A percentile compares a stretch with the other conserved stretches of the same genome.
phyloP scores from a whole-genome alignment of 768 basidiomycete genomes.

The Phylloporus sp. region DNA sequence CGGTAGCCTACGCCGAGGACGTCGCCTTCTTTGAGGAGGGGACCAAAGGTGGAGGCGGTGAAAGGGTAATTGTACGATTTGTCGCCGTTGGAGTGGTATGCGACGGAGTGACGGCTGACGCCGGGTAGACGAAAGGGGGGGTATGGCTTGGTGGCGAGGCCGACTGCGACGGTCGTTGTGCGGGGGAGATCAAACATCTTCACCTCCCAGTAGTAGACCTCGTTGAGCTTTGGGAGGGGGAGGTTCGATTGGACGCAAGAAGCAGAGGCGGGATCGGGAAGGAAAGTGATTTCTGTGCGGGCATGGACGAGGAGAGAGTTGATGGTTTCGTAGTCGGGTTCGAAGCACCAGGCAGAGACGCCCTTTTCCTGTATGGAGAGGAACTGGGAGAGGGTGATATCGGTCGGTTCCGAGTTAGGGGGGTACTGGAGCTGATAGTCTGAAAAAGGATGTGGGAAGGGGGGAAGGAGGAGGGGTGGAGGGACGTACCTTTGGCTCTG shows the following conservation, averaged over 20 bases:
- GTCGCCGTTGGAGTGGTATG: conserved; percentile 94
- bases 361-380: conserved; percentile 99
- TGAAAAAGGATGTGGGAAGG: conserved; percentile 26
- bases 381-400: conserved; percentile 98
- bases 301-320: conserved; percentile 90
- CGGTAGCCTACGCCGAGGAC: conserved; percentile 94
- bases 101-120: conserved; percentile 79
- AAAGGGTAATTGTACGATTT: conserved; percentile 98
- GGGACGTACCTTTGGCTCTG: conserved; percentile 74
- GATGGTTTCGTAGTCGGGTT: conserved; percentile 95
- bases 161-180: conserved; percentile 83
- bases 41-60: conserved; percentile 77
- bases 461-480: not conserved
- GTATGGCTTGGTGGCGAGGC: conserved; percentile 95
- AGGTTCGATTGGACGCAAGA: conserved; percentile 96
- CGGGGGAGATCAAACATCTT: conserved; percentile 97
- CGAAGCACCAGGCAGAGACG: conserved; percentile 98
- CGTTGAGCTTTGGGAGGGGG: conserved; percentile 94
- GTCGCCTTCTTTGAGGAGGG: conserved; percentile 86
- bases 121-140: conserved; percentile 92
- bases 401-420: conserved; percentile 94
- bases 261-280: conserved; percentile 90
- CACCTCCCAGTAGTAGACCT: conserved; percentile 99
- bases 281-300: conserved; percentile 96
- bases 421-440: conserved; percentile 85